A percentile compares a stretch with the other conserved stretches of the same genome.
Conservation (phyloP, 2,329 filamentous ascomycete species). For the Cadophora luteo-olivacea region DNA sequence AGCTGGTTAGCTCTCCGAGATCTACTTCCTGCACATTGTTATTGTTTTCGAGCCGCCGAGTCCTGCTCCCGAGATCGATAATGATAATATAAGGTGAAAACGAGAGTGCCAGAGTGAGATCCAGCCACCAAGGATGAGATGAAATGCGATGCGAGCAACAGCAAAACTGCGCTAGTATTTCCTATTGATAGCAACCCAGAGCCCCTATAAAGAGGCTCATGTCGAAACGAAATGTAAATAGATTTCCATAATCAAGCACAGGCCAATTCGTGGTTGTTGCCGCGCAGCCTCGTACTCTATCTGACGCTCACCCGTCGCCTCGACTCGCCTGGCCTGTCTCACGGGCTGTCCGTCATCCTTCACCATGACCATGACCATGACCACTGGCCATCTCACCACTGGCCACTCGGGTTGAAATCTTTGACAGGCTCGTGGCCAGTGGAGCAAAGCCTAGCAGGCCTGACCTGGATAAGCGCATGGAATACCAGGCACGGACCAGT, state of each 20-base stretch:
- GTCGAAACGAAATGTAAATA: slow-evolving; percentile 5
- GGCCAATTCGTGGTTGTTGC: slow-evolving; percentile 24
- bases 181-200: neutral
- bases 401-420: slow-evolving; percentile 38
- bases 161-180: neutral
- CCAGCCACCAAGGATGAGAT: neutral
- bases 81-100: neutral
- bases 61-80: neutral
- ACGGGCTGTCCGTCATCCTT: slow-evolving; percentile 19
- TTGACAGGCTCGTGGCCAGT: slow-evolving; percentile 37
- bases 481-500: slow-evolving; percentile 24
- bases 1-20: slow-evolving; percentile 20
- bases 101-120: neutral
- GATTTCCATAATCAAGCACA: slow-evolving; percentile 24
- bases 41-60: slow-evolving; percentile 9
- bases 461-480: neutral
- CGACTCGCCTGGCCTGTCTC: slow-evolving; percentile 16
- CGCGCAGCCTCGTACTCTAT: slow-evolving; percentile 30
- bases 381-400: slow-evolving; percentile 14
- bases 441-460: slow-evolving; percentile 19
- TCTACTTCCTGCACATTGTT: slow-evolving; percentile 11
- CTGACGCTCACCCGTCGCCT: slow-evolving; percentile 21
- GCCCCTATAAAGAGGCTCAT: slow-evolving; percentile 20
- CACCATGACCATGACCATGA: neutral
- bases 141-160: neutral